Evolutionary conservation across 345 rosid species (phyloP).

Genomic region (Eucalyptus decipiens): DNA sequence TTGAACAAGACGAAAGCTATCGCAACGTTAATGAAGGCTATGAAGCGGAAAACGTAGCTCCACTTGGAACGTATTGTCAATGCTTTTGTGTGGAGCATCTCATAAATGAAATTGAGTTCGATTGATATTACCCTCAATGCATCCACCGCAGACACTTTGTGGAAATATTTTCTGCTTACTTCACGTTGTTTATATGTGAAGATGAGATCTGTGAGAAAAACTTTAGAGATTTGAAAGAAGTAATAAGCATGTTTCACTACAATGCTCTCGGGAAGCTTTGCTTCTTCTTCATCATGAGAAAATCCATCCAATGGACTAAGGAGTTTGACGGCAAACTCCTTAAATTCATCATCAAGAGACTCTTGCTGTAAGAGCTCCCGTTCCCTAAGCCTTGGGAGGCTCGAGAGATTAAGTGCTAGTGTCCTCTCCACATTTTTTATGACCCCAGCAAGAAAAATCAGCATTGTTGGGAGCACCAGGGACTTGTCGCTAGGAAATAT

Average conservation of each 20-base stretch:
- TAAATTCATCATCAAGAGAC: accelerated
- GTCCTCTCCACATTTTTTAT: not conserved
- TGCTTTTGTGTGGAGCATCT: not conserved
- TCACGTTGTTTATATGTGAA: accelerated
- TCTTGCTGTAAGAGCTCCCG: accelerated
- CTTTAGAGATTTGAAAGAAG: not conserved
- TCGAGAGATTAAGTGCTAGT: not conserved
- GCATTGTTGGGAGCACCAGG: not conserved
- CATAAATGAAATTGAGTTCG: not conserved
- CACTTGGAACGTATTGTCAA: not conserved
- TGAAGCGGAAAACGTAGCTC: not conserved
- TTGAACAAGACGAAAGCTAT: not conserved
- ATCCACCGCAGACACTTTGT: accelerated
- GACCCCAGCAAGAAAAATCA: not conserved
- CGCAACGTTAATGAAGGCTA: not conserved
- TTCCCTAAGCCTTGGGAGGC: not conserved
- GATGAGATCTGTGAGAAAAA: not conserved
- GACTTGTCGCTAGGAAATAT: not conserved
- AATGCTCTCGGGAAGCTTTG: not conserved
- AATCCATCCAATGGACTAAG: accelerated
- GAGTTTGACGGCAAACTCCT: accelerated
- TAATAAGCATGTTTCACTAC: not conserved
- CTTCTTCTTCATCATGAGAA: not conserved
- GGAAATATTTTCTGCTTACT: accelerated
- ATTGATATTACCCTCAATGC: not conserved